A percentile compares a stretch with the other conserved stretches of the same genome.
Evolutionary conservation across 148 eudicot genomes (phyloP).

Genomic region (Rhododendron kiyosumense): DNA sequence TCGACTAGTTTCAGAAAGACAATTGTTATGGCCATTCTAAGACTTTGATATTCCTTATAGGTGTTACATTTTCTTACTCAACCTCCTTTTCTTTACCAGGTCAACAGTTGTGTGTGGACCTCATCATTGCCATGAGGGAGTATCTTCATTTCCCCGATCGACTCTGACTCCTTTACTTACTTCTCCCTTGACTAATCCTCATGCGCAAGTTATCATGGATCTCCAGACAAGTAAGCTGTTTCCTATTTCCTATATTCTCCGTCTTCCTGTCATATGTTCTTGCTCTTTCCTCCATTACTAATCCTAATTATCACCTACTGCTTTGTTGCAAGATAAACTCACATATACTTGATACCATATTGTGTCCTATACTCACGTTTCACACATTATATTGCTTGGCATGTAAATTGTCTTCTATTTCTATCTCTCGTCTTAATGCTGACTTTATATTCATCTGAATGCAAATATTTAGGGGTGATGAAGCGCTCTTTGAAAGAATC

Average conservation of each 20-base stretch:
- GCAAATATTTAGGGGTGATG: neutral
- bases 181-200: neutral
- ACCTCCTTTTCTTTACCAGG: neutral
- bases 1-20: neutral
- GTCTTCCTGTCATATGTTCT: neutral
- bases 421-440: neutral
- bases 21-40: neutral
- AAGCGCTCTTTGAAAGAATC: neutral
- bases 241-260: neutral
- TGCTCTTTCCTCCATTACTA: neutral
- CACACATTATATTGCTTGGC: neutral
- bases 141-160: neutral
- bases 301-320: neutral
- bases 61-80: neutral
- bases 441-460: neutral
- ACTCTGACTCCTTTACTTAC: neutral
- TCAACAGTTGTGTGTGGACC: neutral
- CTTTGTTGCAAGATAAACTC: neutral
- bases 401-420: neutral
- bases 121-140: neutral
- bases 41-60: neutral
- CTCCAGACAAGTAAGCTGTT: neutral
- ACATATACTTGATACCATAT: neutral
- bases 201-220: neutral
- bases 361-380: neutral